Conservation (phyloP, 2,329 filamentous ascomycete species). For the Colletotrichum chlorophyti region DNA sequence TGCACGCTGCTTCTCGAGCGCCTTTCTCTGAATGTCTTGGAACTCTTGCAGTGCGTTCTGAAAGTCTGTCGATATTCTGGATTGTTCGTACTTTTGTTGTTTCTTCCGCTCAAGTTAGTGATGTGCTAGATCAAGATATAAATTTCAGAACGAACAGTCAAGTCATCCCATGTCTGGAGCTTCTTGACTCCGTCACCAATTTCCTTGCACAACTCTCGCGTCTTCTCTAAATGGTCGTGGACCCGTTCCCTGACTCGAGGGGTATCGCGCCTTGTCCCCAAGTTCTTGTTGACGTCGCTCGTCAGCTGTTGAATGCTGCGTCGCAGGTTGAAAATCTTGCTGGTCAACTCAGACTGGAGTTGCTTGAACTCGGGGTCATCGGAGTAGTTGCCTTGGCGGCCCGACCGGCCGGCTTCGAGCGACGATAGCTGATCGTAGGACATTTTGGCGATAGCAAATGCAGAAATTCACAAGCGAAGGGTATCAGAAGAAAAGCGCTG, state of each 20-base stretch:
- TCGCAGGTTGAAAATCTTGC: conserved; percentile 87
- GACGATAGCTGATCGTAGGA: conserved; percentile 89
- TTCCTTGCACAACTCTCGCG: conserved; percentile 84
- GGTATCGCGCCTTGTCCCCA: conserved; percentile 91
- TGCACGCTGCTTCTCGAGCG: conserved; percentile 90
- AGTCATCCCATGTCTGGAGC: conserved; percentile 84
- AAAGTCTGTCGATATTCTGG: conserved; percentile 94
- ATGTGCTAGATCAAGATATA: background rate
- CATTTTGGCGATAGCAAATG: conserved; percentile 60
- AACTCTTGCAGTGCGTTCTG: conserved; percentile 89
- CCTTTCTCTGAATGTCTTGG: conserved; percentile 86
- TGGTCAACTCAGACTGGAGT: conserved; percentile 82
- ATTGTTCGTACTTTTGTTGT: conserved; percentile 94
- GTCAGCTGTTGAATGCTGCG: conserved; percentile 86
- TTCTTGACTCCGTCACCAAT: conserved; percentile 94
- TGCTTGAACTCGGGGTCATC: conserved; percentile 93
- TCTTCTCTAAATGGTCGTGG: conserved; percentile 85
- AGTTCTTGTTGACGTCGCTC: conserved; percentile 81
- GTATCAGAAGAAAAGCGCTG: conserved; percentile 1
- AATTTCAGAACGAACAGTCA: conserved; percentile 73
- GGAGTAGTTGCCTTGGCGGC: conserved; percentile 74
- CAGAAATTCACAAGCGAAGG: background rate
- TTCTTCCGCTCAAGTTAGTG: conserved; percentile 59
- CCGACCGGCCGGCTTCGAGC: conserved; percentile 78
- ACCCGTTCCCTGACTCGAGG: conserved; percentile 90